phyloP scores from a whole-genome alignment of 2,329 filamentous ascomycete genomes.

The Gliomastix tumulicola region DNA sequence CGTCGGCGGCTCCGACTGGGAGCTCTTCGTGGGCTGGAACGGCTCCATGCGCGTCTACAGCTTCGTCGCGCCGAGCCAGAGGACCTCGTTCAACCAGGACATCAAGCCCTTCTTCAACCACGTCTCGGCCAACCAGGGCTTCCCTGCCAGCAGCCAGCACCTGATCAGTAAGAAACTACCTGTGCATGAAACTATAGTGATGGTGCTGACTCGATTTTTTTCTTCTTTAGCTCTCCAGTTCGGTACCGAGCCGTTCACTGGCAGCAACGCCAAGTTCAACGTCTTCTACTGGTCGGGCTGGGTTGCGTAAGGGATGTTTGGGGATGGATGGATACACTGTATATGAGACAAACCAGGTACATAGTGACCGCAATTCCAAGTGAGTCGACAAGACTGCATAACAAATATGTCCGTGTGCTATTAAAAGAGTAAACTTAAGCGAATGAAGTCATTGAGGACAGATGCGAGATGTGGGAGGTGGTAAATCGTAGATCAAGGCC shows the following conservation, averaged over 20 bases:
- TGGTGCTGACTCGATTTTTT: not conserved
- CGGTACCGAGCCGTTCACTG: constrained; percentile 51
- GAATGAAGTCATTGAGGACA: no score
- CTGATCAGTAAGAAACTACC: constrained; percentile 24
- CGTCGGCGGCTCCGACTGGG: constrained; percentile 45
- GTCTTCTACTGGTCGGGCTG: constrained; percentile 4
- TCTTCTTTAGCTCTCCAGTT: constrained; percentile 11
- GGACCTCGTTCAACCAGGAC: constrained; percentile 46
- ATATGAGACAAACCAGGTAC: no score
- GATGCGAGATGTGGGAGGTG: no score
- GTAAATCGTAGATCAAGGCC: no score
- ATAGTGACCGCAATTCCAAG: no score
- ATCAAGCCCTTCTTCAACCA: constrained; percentile 50
- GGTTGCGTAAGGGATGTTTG: not conserved
- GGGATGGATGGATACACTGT: not conserved
- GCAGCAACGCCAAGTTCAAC: constrained; percentile 13
- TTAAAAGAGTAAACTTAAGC: no score
- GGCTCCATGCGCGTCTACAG: constrained; percentile 54
- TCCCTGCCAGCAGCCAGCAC: constrained; percentile 39
- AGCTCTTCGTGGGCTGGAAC: constrained; percentile 51
- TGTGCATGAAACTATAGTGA: not conserved
- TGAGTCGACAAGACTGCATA: no score
- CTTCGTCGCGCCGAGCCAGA: constrained; percentile 31
- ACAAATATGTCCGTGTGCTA: no score
- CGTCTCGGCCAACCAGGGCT: constrained; percentile 37